A percentile compares a stretch with the other conserved stretches of the same genome.
Conservation (phyloP, 2,329 filamentous ascomycete genomes). For the Fusarium domesticum region DNA sequence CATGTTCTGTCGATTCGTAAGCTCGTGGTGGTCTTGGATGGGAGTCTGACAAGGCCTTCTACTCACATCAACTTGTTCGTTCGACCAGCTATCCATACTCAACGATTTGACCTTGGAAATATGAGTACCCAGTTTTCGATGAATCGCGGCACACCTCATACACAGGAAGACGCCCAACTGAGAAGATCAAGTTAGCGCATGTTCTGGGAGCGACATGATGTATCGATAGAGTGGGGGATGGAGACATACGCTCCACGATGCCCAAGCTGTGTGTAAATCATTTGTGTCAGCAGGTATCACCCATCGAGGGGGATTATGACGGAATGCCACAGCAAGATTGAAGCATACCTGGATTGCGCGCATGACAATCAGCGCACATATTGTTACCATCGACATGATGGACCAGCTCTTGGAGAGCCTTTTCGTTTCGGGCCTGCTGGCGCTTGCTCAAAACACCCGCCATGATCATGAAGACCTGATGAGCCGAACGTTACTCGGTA, state of each 20-base stretch:
- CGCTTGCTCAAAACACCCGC: constrained; percentile 81
- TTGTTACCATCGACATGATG: constrained; percentile 83
- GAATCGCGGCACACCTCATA: constrained; percentile 93
- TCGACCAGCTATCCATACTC: constrained; percentile 97
- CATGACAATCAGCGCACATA: constrained; percentile 87
- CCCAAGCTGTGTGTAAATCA: constrained; percentile 66
- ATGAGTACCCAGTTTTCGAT: constrained; percentile 95
- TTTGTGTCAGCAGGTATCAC: constrained; percentile 26
- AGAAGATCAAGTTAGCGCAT: constrained; percentile 15
- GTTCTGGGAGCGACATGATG: constrained; percentile 6
- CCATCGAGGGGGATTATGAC: not conserved
- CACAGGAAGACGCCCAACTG: constrained; percentile 94
- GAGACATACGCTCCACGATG: constrained; percentile 84
- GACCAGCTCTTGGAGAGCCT: constrained; percentile 83
- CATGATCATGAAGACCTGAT: constrained; percentile 48
- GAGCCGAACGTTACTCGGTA: constrained; percentile 1
- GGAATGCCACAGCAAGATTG: constrained; percentile 5
- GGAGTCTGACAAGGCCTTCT: not conserved
- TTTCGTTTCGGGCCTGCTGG: constrained; percentile 96
- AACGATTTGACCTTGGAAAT: constrained; percentile 98
- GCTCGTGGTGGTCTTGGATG: constrained; percentile 2
- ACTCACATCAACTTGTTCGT: constrained; percentile 91
- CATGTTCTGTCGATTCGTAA: constrained; percentile 67
- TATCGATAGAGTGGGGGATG: not conserved
- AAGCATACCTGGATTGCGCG: constrained; percentile 80